These are phyloP conservation scores for Backusella sp. DNA, from an alignment of 192 early-diverging fungal species.

Conservation along the genomic window DNA sequence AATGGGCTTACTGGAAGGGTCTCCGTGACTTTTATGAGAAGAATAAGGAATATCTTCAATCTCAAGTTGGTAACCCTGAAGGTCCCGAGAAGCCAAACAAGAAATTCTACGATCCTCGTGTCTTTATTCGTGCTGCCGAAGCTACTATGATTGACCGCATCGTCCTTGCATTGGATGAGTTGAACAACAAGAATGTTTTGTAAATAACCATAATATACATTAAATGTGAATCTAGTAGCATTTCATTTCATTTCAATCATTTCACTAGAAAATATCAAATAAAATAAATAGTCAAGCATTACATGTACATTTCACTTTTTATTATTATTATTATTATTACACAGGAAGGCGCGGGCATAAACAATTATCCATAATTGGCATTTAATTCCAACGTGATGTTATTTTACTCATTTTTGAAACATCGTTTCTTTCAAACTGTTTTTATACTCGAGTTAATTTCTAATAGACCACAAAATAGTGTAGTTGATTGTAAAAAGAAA, in stretches of 20 bases:
- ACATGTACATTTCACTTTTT: neutral
- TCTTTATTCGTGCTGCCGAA: conserved; percentile 88
- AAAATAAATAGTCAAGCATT: neutral
- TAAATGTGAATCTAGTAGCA: neutral
- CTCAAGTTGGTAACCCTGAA: conserved; percentile 95
- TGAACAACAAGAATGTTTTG: conserved; percentile 67
- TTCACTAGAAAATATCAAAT: neutral
- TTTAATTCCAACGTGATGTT: neutral
- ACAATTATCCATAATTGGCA: neutral
- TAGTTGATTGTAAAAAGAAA: neutral
- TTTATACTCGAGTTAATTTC: no score
- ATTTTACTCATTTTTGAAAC: neutral
- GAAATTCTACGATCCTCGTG: conserved; percentile 97
- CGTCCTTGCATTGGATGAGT: conserved; percentile 67
- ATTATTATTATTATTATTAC: no score
- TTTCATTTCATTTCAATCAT: conserved; percentile 1
- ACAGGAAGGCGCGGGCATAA: neutral
- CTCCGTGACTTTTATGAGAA: conserved; percentile 84
- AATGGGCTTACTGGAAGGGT: conserved; percentile 93
- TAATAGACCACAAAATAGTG: neutral
- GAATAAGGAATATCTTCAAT: conserved; percentile 87
- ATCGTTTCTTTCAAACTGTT: neutral
- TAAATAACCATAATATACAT: conserved; percentile 37
- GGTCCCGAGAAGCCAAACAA: conserved; percentile 96
- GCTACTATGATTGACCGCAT: conserved; percentile 82